Evolutionary conservation across 2,329 filamentous ascomycete genomes (phyloP), one percentile per base, ranked within the genome.

Genomic region (Pseudomassariella vexata): DNA sequence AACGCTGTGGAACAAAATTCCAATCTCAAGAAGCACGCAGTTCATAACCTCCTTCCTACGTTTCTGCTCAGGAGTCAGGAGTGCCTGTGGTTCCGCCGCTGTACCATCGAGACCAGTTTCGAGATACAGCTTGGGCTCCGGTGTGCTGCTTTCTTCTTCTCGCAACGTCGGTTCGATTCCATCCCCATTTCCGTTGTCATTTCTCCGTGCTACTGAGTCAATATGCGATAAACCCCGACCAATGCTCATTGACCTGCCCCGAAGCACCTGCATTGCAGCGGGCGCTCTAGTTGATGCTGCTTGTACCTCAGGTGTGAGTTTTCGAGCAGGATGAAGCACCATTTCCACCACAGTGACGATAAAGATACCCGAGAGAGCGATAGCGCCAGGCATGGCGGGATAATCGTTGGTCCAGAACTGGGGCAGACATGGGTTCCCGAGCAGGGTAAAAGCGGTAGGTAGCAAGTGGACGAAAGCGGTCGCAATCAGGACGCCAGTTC

Each of bases 1-100:
- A 33, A 80, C 62, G 46, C 67, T 73, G 52, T 80, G 75, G 46
- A 79, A 79, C 15, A 80, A 59, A 34, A 79, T 80, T n/a, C 75
- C 75, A 39, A 75, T 70, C 48, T 80, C 76, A 4, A 80, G 60
- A 22, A 80, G 61, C n/a, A 76, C 57, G 36, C 73, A 75, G 46
- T 79, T 75, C 38, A 79, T 59, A 11, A 75, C 57, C 15, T 67
- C 60, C 37, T 73, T 75, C 37, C 69, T 63, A 41, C 68, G 35
- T 12, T 40, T 29, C 21, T 42, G 37, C 18, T 40, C 30, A 5
- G 33, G 30, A 3, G 30, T 30, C 8, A 41, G 32, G 6, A 25
- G 19, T 16, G 7, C 7, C 5, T 10, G 16, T 5, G 10, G 7
- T 6, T 21, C 20, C 2, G 20, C 15, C 8, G 29, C 11, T 11